Evolutionary conservation across 2,329 filamentous ascomycete species (phyloP).

Genomic region (Elsinoe perseae): DNA sequence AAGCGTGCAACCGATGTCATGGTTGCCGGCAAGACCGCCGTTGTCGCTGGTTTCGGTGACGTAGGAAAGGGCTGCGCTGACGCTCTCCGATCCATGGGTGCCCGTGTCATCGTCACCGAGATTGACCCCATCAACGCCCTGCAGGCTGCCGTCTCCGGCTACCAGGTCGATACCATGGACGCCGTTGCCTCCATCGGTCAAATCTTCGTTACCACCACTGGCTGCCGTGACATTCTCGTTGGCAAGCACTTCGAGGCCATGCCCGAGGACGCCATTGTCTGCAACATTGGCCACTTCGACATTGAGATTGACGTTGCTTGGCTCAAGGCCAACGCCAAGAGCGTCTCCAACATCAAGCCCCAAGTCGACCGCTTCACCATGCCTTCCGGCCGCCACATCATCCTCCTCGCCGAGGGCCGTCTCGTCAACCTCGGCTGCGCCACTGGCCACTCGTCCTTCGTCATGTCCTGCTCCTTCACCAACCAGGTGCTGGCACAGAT

Average conservation of each 20-base stretch:
- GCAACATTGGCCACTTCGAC: slow-evolving; percentile 99
- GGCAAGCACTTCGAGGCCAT: slow-evolving; percentile 90
- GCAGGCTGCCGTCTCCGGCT: slow-evolving; percentile 95
- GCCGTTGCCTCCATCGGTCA: slow-evolving; percentile 82
- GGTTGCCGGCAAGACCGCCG: slow-evolving; percentile 97
- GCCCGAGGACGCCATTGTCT: slow-evolving; percentile 96
- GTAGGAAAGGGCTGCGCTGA: slow-evolving; percentile 98
- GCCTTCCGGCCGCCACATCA: slow-evolving; percentile 90
- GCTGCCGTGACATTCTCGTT: slow-evolving; percentile 95
- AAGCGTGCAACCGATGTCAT: slow-evolving; percentile 99
- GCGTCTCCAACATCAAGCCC: slow-evolving; percentile 97
- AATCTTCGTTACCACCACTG: slow-evolving; percentile 99
- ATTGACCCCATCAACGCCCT: slow-evolving; percentile 99
- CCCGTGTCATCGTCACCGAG: slow-evolving; percentile 91
- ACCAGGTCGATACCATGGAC: slow-evolving; percentile 96
- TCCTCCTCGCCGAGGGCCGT: slow-evolving; percentile 96
- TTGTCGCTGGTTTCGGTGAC: slow-evolving; percentile 97
- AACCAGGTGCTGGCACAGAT: slow-evolving; percentile 99
- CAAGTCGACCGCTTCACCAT: slow-evolving; percentile 98
- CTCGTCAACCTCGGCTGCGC: slow-evolving; percentile 99
- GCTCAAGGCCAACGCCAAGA: slow-evolving; percentile 94
- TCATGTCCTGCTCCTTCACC: slow-evolving; percentile 99
- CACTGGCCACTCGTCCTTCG: slow-evolving; percentile 98
- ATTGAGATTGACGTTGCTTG: slow-evolving; percentile 99
- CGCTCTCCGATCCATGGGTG: slow-evolving; percentile 95